Conservation (phyloP, 2,329 filamentous ascomycete genomes). For the Pseudophaeomoniella oleicola region DNA sequence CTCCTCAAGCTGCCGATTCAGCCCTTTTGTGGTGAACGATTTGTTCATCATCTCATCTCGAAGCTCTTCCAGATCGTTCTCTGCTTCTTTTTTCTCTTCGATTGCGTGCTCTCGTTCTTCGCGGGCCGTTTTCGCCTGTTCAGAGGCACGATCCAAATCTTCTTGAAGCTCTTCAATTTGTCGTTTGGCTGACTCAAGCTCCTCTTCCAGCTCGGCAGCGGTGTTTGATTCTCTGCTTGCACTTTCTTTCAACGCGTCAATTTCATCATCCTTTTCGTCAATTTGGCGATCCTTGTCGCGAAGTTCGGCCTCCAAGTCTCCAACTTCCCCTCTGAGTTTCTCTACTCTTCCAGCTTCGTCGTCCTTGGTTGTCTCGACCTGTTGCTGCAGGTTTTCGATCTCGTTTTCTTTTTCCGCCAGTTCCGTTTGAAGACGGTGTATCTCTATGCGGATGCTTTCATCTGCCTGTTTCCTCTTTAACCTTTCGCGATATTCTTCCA, state of each 20-base stretch:
- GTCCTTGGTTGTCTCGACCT: slow-evolving; percentile 42
- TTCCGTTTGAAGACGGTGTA: slow-evolving; percentile 35
- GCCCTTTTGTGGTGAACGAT: slow-evolving; percentile 58
- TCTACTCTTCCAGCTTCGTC: slow-evolving; percentile 44
- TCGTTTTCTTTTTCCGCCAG: slow-evolving; percentile 31
- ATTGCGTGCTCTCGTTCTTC: slow-evolving; percentile 33
- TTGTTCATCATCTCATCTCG: slow-evolving; percentile 69
- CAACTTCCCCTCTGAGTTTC: slow-evolving; percentile 57
- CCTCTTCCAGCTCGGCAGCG: slow-evolving; percentile 33
- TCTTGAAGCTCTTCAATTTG: slow-evolving; percentile 28
- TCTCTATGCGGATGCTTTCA: slow-evolving; percentile 51
- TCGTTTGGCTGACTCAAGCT: slow-evolving; percentile 29
- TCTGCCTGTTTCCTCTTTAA: slow-evolving; percentile 62
- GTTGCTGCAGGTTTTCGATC: slow-evolving; percentile 25
- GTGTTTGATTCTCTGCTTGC: slow-evolving; percentile 25
- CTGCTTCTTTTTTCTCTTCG: slow-evolving; percentile 34
- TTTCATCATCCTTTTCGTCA: slow-evolving; percentile 59
- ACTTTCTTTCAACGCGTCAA: slow-evolving; percentile 48
- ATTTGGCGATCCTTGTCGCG: slow-evolving; percentile 62
- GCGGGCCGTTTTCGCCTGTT: slow-evolving; percentile 25
- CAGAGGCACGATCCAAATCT: slow-evolving; percentile 21
- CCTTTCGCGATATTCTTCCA: slow-evolving; percentile 69
- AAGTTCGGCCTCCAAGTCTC: slow-evolving; percentile 60
- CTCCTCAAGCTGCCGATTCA: slow-evolving; percentile 62
- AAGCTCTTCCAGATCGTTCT: slow-evolving; percentile 44